A percentile compares a stretch with the other conserved stretches of the same genome.
phyloP scores from a whole-genome alignment of 768 basidiomycete species.

The Suillus paluster region DNA sequence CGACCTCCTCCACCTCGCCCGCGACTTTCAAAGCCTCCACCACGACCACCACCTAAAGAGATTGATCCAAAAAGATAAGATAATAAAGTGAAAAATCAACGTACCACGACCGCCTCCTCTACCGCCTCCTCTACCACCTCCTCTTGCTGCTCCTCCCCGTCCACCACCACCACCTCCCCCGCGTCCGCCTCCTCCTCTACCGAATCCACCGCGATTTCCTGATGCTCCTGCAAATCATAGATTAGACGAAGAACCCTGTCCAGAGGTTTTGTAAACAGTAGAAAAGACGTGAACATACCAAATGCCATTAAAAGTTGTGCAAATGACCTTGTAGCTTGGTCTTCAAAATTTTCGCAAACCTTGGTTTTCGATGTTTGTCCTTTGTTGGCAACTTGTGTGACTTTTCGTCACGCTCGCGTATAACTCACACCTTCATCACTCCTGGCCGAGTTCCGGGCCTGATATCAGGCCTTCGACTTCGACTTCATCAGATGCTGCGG shows the following conservation, averaged over 20 bases:
- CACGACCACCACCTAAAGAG: conserved; percentile 31
- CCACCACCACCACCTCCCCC: conserved; percentile 44
- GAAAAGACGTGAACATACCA: conserved; percentile 26
- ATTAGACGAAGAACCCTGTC: not conserved
- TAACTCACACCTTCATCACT: no score
- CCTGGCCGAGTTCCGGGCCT: no score
- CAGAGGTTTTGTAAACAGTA: not conserved
- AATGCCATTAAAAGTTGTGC: conserved; percentile 35
- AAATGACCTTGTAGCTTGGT: not conserved
- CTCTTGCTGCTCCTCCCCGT: conserved; percentile 39
- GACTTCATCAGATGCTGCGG: no score
- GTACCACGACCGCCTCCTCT: conserved; percentile 47
- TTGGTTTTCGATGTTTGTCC: not conserved
- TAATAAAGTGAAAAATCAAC: conserved; percentile 17
- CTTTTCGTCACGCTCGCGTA: not conserved
- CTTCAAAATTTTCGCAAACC: conserved; percentile 2
- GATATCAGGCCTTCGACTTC: no score
- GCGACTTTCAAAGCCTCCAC: conserved; percentile 36
- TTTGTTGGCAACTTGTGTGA: not conserved
- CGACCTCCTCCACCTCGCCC: conserved; percentile 45
- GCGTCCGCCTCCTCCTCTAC: conserved; percentile 45
- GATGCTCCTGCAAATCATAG: conserved; percentile 47
- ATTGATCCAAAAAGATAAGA: conserved; percentile 14
- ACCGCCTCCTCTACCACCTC: conserved; percentile 44
- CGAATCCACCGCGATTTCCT: conserved; percentile 80